Evolutionary conservation across 2,329 filamentous ascomycete genomes (phyloP), one percentile per base, ranked within the genome.

Genomic region (Neofusicoccum kwambonambiense): DNA sequence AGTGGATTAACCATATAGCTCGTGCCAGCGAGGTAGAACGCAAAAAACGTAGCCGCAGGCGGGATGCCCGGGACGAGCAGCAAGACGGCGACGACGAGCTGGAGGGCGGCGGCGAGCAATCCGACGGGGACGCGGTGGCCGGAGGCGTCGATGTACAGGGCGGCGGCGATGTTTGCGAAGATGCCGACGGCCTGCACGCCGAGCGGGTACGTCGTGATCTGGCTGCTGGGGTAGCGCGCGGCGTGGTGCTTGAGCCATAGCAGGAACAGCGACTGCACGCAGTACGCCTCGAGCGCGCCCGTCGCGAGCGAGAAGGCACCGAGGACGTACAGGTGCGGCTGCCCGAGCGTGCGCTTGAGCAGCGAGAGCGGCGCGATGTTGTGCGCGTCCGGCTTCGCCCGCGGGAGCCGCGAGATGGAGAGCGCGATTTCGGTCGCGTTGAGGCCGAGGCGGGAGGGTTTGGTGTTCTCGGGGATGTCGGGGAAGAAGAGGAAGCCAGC

Each of bases 101-200:
- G 77, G 15, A 79, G 65, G 4, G 64, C 12, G 6, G 70, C 72
- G 12, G 72, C 75, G 9, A 78, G 64, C 0, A 78, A 63, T 4
- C 74, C 75, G 72, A 79, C 78, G 1, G 76, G 75, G 9, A 76
- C 69, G 35, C 73, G 73, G 3, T 69, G 68, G 22, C 75, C 73
- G 0, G 78, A 79, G 22, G 72, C 70, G 57, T 80, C 77, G 63
- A 79, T 79, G 22, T 76, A 69, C 57, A 75, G 71, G 17, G 75
- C 77, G 27, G 76, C 76, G 2, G 73, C 68, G 12, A 78, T 72
- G 50, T 77, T 77, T 6, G 84, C 85, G 0, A 83, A 73, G 41
- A 87, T 87, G 2, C 84, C 86, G 0, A 83, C 81, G 0, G 84
- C 85, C 0, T 85, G 81, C 0, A 87, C 82, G 1, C 84, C 85